Conservation (phyloP, 305 asterid species). For the Nicotiana rustica region DNA sequence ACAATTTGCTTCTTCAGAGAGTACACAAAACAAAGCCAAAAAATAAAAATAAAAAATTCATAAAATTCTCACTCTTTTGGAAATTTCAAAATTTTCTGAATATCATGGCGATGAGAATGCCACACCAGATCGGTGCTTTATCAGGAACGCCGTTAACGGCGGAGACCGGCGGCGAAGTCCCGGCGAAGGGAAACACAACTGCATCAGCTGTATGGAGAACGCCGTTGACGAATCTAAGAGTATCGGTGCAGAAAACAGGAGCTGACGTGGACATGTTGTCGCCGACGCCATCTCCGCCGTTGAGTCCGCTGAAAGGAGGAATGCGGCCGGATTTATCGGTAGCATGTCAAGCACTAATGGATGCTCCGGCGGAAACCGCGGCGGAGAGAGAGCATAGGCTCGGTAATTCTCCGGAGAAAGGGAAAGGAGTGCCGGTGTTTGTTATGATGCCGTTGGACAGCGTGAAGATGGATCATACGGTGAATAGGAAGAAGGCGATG, state of each 20-base stretch:
- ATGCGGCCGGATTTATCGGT: conserved; percentile 66
- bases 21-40: neutral
- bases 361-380: conserved; percentile 31
- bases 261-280: conserved; percentile 65
- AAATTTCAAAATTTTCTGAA: neutral
- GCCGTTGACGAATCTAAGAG: conserved; percentile 44
- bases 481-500: conserved; percentile 92
- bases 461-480: conserved; percentile 81
- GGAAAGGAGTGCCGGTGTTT: conserved; percentile 81
- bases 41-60: neutral
- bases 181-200: conserved; percentile 51
- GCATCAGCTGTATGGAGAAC: conserved; percentile 40
- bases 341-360: conserved; percentile 76
- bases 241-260: conserved; percentile 63
- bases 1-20: conserved; percentile 24
- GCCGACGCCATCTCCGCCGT: conserved; percentile 85
- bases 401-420: conserved; percentile 41
- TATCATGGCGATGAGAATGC: conserved; percentile 81
- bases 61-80: neutral
- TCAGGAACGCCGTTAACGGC: conserved; percentile 58
- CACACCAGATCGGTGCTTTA: conserved; percentile 79
- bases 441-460: conserved; percentile 99
- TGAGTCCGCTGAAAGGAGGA: conserved; percentile 69
- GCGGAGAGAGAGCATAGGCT: conserved; percentile 31
- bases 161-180: conserved; percentile 51